A percentile compares a stretch with the other conserved stretches of the same genome.
Evolutionary conservation across 768 basidiomycete species (phyloP).

Genomic region (Phlebiopsis flavidoalba): DNA sequence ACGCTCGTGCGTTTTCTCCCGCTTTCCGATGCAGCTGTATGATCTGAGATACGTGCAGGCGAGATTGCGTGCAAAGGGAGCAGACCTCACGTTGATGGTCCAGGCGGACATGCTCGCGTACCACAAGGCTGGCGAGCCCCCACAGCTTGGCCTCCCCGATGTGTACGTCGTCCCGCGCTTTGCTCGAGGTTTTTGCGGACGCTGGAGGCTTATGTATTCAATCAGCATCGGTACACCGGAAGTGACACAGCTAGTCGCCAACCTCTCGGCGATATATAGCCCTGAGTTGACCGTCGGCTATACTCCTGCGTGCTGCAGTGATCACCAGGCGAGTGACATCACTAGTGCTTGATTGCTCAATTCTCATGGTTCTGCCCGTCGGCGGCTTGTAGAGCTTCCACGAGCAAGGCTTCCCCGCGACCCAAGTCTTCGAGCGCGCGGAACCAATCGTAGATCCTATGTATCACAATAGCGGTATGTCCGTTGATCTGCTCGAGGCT

Average conservation of each 20-base stretch:
- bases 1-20: constrained; percentile 60
- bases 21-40: neutral
- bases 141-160: constrained; percentile 78
- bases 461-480: constrained; percentile 78
- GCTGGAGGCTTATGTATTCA: neutral
- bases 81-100: constrained; percentile 76
- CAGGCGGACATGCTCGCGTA: constrained; percentile 95
- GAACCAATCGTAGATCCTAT: constrained; percentile 84
- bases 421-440: constrained; percentile 84
- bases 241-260: constrained; percentile 69
- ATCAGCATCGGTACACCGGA: constrained; percentile 76
- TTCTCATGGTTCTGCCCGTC: neutral
- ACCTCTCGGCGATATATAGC: constrained; percentile 74
- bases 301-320: constrained; percentile 81
- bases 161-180: constrained; percentile 33
- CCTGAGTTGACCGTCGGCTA: constrained; percentile 71
- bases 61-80: constrained; percentile 50
- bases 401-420: constrained; percentile 78
- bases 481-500: neutral
- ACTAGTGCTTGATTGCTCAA: neutral
- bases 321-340: constrained; percentile 60
- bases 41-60: constrained; percentile 30
- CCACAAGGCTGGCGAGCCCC: constrained; percentile 69
- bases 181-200: neutral
- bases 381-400: constrained; percentile 57